Conservation (phyloP, 2,329 filamentous ascomycete genomes). For the Apiospora pterosperma region DNA sequence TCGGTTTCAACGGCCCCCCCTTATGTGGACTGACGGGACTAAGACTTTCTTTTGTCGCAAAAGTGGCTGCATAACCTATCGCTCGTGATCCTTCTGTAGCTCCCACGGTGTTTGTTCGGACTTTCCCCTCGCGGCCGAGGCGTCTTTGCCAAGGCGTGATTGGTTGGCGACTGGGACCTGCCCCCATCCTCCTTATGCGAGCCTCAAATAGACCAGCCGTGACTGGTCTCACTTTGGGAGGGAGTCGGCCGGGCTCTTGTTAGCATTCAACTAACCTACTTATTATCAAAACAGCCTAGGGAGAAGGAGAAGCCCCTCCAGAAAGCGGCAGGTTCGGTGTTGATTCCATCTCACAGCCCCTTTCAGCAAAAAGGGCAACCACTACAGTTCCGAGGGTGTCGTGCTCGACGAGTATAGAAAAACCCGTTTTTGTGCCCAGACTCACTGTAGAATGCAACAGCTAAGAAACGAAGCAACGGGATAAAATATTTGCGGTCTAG, state of each 20-base stretch:
- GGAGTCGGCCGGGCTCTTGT: too few relatives aligned
- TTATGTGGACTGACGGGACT: neutral
- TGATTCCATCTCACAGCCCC: neutral
- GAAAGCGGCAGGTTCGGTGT: too few relatives aligned
- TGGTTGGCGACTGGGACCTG: neutral
- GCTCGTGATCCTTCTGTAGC: too few relatives aligned
- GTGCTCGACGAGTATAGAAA: slow-evolving; percentile 69
- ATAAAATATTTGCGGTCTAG: too few relatives aligned
- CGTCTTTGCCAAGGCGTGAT: neutral
- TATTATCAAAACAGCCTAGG: neutral
- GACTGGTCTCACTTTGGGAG: neutral
- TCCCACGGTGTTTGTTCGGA: neutral
- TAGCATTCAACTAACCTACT: neutral
- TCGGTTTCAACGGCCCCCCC: neutral
- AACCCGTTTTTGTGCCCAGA: too few relatives aligned
- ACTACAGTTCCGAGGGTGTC: slow-evolving; percentile 54
- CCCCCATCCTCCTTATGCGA: neutral
- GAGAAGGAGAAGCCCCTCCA: neutral
- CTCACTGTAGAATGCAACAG: too few relatives aligned
- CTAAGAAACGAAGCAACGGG: too few relatives aligned
- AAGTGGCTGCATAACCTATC: neutral
- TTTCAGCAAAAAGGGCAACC: slow-evolving; percentile 2
- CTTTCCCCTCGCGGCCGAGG: neutral
- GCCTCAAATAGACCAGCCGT: neutral
- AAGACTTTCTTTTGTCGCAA: neutral